These are phyloP conservation scores for Carex cristatella DNA, from an alignment of 176 grass and related monocot genomes.

Conservation along the genomic window DNA sequence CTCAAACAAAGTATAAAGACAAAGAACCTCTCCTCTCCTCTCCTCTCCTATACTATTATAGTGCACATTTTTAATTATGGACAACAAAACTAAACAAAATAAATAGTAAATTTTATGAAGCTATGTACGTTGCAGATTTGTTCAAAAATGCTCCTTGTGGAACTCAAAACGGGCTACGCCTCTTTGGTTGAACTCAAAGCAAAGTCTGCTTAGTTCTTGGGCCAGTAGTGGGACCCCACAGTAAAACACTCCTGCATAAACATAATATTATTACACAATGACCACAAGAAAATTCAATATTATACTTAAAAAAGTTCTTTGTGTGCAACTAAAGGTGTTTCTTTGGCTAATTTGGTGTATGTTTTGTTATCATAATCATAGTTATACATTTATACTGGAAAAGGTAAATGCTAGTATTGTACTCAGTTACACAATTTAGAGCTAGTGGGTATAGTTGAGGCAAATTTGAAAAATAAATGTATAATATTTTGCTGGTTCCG, in stretches of 20 bases:
- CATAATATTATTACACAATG: constrained; percentile 14
- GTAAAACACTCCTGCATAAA: constrained; percentile 86
- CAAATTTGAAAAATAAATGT: not conserved
- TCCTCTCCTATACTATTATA: constrained; percentile 15
- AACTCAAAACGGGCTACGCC: constrained; percentile 83
- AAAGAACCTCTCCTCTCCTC: not conserved
- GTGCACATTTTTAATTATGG: constrained; percentile 10
- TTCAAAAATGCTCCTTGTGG: constrained; percentile 96
- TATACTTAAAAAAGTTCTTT: not conserved
- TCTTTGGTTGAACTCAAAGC: constrained; percentile 85
- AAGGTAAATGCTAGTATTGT: not conserved
- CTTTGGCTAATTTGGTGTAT: not conserved
- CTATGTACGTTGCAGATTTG: constrained; percentile 35
- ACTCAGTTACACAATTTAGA: not conserved
- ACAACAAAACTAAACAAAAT: constrained; percentile 36
- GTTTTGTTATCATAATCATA: not conserved
- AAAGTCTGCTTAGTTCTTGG: constrained; percentile 86
- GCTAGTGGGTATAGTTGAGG: too few relatives aligned
- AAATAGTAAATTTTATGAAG: not conserved
- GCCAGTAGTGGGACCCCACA: constrained; percentile 87
- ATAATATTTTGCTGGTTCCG: not conserved
- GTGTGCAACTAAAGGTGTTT: not conserved
- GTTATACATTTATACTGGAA: not conserved
- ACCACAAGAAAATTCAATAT: not conserved
- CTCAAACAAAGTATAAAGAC: constrained; percentile 7